Evolutionary conservation across 257 asterid species (phyloP).

Genomic region (Rehmannia glutinosa): DNA sequence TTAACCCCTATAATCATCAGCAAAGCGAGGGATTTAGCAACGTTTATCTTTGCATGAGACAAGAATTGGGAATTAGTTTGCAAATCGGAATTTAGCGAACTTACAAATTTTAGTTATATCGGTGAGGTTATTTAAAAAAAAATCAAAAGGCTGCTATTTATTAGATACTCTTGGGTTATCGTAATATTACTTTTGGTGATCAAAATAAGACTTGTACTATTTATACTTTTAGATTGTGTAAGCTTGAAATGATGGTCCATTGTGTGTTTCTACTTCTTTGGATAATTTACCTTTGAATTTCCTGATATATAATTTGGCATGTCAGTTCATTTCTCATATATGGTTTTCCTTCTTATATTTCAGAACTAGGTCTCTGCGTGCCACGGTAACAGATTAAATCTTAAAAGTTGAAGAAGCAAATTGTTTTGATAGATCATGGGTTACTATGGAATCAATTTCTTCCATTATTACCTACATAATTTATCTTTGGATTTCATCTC

Average conservation of each 20-base stretch:
- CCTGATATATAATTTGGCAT: not conserved
- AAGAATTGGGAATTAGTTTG: too few species aligned
- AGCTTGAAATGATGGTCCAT: not conserved
- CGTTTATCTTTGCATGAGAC: too few species aligned
- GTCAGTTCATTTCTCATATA: not conserved
- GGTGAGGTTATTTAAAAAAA: too few species aligned
- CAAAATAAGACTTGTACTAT: too few species aligned
- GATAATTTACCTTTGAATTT: not conserved
- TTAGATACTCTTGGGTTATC: not conserved
- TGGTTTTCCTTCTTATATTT: conserved; percentile 9
- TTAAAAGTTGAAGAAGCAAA: not conserved
- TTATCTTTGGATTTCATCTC: too few species aligned
- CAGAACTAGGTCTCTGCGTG: conserved; percentile 52
- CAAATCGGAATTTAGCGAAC: too few species aligned
- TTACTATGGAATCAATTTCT: not conserved
- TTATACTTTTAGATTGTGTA: not conserved
- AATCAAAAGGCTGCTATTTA: not conserved
- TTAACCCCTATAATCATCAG: too few species aligned
- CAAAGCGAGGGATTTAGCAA: too few species aligned
- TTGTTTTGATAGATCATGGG: not conserved
- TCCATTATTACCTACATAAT: not conserved
- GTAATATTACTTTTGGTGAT: too few species aligned
- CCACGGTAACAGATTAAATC: conserved; percentile 38
- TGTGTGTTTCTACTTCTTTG: not conserved
- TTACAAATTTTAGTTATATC: too few species aligned